A percentile compares a stretch with the other conserved stretches of the same genome.
phyloP scores from a whole-genome alignment of 768 basidiomycete species.

The Clathrus columnatus region DNA sequence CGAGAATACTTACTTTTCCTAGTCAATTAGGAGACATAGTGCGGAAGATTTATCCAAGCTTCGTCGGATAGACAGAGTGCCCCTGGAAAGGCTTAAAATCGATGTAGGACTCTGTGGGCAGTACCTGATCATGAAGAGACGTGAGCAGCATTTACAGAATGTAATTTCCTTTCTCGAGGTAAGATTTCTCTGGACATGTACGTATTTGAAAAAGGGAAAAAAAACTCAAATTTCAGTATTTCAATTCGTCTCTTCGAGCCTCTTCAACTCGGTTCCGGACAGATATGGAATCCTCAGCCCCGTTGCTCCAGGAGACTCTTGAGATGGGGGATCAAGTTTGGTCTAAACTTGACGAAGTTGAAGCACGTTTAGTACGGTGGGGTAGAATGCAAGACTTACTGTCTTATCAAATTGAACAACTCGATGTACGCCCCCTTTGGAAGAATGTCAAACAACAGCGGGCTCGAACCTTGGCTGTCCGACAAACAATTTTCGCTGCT shows the following conservation, averaged over 20 bases:
- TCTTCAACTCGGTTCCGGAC: slow-evolving; percentile 50
- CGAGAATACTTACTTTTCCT: slow-evolving; percentile 7
- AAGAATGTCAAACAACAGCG: slow-evolving; percentile 5
- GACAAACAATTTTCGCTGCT: slow-evolving; percentile 3
- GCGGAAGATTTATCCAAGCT: slow-evolving; percentile 55
- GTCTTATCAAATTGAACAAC: slow-evolving; percentile 3
- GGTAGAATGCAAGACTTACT: not conserved
- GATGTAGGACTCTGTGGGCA: slow-evolving; percentile 77
- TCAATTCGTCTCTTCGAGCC: slow-evolving; percentile 32
- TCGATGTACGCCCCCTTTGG: slow-evolving; percentile 1
- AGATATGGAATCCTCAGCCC: slow-evolving; percentile 47
- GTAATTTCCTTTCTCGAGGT: slow-evolving; percentile 54
- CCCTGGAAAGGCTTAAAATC: slow-evolving; percentile 58
- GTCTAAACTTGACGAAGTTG: not conserved
- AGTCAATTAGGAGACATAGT: slow-evolving; percentile 46
- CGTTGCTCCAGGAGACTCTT: slow-evolving; percentile 25
- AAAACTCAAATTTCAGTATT: not conserved
- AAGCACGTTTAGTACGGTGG: not conserved
- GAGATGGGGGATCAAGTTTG: slow-evolving; percentile 6
- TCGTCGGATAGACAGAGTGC: slow-evolving; percentile 37
- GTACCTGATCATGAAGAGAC: slow-evolving; percentile 55
- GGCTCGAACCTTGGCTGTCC: not conserved
- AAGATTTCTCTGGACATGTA: slow-evolving; percentile 12
- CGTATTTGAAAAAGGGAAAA: not conserved
- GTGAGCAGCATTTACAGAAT: slow-evolving; percentile 60